Conservation (phyloP, 352 stramenopile species). For the Globisporangium echinulatum region DNA sequence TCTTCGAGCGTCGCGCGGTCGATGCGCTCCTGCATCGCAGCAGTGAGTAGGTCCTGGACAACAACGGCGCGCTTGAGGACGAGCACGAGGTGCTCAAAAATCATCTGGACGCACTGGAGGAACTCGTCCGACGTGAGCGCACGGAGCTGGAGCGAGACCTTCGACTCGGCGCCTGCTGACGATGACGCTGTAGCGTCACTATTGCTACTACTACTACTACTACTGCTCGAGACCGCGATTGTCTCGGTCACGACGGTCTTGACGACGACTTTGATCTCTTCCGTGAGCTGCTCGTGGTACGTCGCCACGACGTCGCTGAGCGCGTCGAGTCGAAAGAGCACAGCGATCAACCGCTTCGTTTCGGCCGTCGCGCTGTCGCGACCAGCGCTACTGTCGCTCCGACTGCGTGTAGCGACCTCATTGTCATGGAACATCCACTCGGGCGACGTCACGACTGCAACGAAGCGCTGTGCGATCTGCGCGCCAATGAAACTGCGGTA, state of each 20-base stretch:
- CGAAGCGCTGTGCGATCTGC: constrained; percentile 79
- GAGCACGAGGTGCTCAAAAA: constrained; percentile 85
- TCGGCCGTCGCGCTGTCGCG: constrained; percentile 32
- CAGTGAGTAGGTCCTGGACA: constrained; percentile 63
- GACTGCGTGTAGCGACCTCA: constrained; percentile 15
- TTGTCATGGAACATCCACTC: constrained; percentile 80
- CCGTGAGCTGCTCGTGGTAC: constrained; percentile 76
- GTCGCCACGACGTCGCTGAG: constrained; percentile 63
- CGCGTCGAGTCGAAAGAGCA: constrained; percentile 72
- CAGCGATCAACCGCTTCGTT: constrained; percentile 49
- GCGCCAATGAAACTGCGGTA: constrained; percentile 66
- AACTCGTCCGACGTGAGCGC: constrained; percentile 81
- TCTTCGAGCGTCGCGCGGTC: constrained; percentile 32
- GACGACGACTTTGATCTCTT: constrained; percentile 84
- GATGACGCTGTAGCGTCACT: constrained; percentile 4
- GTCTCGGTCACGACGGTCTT: constrained; percentile 88
- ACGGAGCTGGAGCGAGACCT: constrained; percentile 76
- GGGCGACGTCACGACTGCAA: constrained; percentile 68
- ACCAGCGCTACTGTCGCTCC: constrained; percentile 15
- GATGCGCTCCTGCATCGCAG: constrained; percentile 72
- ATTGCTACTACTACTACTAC: constrained; percentile 30
- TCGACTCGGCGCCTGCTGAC: constrained; percentile 42
- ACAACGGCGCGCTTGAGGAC: constrained; percentile 73
- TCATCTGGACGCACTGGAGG: constrained; percentile 84
- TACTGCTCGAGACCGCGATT: constrained; percentile 56